These are phyloP conservation scores for Epichloe scottii DNA, from an alignment of 2,329 filamentous ascomycete genomes.

Conservation along the genomic window DNA sequence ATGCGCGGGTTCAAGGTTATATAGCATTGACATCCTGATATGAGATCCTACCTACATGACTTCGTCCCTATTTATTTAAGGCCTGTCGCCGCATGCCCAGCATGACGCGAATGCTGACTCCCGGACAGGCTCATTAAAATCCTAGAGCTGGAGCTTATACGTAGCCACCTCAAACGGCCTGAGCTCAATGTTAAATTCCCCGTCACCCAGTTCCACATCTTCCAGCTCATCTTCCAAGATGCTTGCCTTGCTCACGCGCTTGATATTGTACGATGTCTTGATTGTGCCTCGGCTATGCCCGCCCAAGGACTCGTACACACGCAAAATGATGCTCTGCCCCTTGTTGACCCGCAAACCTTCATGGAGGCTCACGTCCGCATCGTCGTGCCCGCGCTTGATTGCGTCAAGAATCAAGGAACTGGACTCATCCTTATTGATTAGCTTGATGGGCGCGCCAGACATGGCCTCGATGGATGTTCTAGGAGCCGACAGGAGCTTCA, in stretches of 20 bases:
- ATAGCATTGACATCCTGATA: too few species aligned
- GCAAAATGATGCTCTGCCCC: conserved; percentile 68
- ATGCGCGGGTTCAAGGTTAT: too few species aligned
- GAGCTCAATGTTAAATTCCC: conserved; percentile 50
- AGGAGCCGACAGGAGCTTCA: conserved; percentile 29
- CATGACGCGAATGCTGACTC: conserved; percentile 9
- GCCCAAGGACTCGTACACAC: conserved; percentile 81
- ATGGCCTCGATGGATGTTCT: conserved; percentile 16
- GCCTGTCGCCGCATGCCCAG: conserved; percentile 4
- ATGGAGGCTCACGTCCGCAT: conserved; percentile 55
- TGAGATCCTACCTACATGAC: background rate
- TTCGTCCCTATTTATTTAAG: too few species aligned
- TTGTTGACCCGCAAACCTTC: conserved; percentile 51
- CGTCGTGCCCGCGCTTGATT: conserved; percentile 86
- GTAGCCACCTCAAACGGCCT: conserved; percentile 80
- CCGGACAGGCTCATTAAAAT: conserved; percentile 15
- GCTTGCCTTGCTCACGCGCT: conserved; percentile 72
- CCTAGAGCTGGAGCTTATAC: conserved; percentile 49
- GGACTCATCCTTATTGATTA: conserved; percentile 43
- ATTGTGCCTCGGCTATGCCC: conserved; percentile 65
- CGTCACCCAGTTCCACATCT: conserved; percentile 38
- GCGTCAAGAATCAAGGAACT: conserved; percentile 69
- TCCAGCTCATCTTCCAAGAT: conserved; percentile 77
- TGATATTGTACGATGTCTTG: conserved; percentile 54
- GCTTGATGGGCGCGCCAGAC: conserved; percentile 40